Evolutionary conservation across 23 red algal genomes (phyloP).

Genomic region (Gracilaria domingensis): DNA sequence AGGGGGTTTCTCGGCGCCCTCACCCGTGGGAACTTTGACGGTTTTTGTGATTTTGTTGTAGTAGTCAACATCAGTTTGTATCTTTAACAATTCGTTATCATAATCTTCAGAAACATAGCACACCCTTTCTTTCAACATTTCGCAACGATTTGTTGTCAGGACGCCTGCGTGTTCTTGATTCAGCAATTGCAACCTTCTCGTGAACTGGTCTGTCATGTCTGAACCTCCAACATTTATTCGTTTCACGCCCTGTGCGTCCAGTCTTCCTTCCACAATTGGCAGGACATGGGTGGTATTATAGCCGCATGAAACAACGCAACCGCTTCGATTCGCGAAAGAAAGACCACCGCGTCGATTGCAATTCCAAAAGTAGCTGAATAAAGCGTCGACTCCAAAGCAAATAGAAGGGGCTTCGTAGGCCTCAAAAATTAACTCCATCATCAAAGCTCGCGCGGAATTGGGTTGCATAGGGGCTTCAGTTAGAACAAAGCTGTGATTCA

Average conservation of each 20-base stretch:
- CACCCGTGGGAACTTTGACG: conserved; percentile 62
- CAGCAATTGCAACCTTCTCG: conserved; percentile 67
- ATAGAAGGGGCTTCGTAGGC: conserved; percentile 76
- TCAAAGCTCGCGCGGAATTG: conserved; percentile 64
- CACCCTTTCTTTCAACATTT: conserved; percentile 63
- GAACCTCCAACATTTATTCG: conserved; percentile 79
- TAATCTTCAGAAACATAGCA: conserved; percentile 71
- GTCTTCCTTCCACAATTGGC: conserved; percentile 53
- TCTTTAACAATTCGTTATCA: conserved; percentile 61
- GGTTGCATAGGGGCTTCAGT: conserved; percentile 82
- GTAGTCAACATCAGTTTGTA: conserved; percentile 57
- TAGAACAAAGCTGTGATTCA: conserved; percentile 68
- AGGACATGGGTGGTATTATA: conserved; percentile 79
- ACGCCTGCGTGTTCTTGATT: conserved; percentile 62
- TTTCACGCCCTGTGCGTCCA: conserved; percentile 31
- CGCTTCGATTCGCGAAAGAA: conserved; percentile 28
- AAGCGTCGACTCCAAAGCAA: conserved; percentile 72
- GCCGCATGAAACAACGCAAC: conserved; percentile 67
- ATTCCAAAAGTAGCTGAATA: conserved; percentile 86
- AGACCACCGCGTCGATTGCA: conserved; percentile 31
- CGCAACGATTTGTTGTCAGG: conserved; percentile 35
- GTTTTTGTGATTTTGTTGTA: conserved; percentile 56
- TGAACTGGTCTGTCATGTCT: conserved; percentile 58
- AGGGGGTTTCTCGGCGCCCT: conserved; percentile 51
- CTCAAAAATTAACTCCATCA: conserved; percentile 88